Conservation (phyloP, 768 basidiomycete genomes). For the Boletus subparvulus region DNA sequence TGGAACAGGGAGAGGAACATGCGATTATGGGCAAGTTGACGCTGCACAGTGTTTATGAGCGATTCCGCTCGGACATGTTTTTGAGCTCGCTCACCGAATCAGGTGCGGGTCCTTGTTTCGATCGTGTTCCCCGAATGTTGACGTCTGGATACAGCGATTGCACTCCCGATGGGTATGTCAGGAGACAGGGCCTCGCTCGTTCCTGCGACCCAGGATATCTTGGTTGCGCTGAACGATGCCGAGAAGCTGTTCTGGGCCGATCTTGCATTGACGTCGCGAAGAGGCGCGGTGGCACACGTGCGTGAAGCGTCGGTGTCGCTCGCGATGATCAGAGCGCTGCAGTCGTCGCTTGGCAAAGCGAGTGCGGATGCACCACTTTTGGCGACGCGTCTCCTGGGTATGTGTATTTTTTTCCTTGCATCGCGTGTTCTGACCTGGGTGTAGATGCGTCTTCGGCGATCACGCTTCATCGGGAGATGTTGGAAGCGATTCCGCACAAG, state of each 20-base stretch:
- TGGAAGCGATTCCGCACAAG: slow-evolving; percentile 79
- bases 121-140: slow-evolving; percentile 1
- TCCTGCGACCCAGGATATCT: slow-evolving; percentile 55
- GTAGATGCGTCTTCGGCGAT: slow-evolving; percentile 74
- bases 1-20: slow-evolving; percentile 66
- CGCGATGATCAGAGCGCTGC: slow-evolving; percentile 69
- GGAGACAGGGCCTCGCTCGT: slow-evolving; percentile 41
- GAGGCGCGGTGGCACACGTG: slow-evolving; percentile 68
- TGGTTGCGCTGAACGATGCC: slow-evolving; percentile 60
- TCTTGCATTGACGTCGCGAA: slow-evolving; percentile 50
- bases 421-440: background rate
- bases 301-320: slow-evolving; percentile 74
- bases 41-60: slow-evolving; percentile 71
- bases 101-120: slow-evolving; percentile 48
- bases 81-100: slow-evolving; percentile 90
- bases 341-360: slow-evolving; percentile 73
- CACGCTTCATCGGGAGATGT: slow-evolving; percentile 81
- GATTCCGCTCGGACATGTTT: slow-evolving; percentile 84
- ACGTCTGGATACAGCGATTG: slow-evolving; percentile 56
- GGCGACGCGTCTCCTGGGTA: slow-evolving; percentile 65
- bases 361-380: slow-evolving; percentile 49
- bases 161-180: slow-evolving; percentile 78
- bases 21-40: slow-evolving; percentile 75
- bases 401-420: slow-evolving; percentile 6
- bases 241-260: slow-evolving; percentile 70